phyloP scores from a whole-genome alignment of 1,284 basidiomycete species.

The Blastosporella zonata region DNA sequence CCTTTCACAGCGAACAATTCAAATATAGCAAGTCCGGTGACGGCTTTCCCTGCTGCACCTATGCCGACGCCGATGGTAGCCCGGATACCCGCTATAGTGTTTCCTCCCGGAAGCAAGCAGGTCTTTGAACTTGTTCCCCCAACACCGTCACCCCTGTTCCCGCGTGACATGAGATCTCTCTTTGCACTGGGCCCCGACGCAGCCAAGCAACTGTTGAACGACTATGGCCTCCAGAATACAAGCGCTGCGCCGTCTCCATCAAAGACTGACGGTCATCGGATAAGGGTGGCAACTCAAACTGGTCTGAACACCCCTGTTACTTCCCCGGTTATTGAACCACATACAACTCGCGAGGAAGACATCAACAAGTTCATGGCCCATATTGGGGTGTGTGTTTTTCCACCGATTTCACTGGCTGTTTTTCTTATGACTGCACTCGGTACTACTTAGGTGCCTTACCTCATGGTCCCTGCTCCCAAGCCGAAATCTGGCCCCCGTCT shows the following conservation, averaged over 20 bases:
- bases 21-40: conserved; percentile 25
- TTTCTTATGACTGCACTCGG: background rate
- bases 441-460: conserved; percentile 30
- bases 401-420: background rate
- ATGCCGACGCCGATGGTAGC: conserved; percentile 28
- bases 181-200: conserved; percentile 39
- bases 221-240: conserved; percentile 39
- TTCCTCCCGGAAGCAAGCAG: conserved; percentile 12
- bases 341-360: conserved; percentile 12
- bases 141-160: conserved; percentile 33
- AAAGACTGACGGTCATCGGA: conserved; percentile 4
- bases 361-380: conserved; percentile 18
- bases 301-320: conserved; percentile 10
- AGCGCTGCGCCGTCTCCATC: conserved; percentile 25
- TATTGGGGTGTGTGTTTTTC: conserved; percentile 40
- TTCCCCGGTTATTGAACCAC: conserved; percentile 31
- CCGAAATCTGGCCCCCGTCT: conserved; percentile 16
- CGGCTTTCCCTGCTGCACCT: conserved; percentile 26
- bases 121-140: conserved; percentile 26
- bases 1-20: conserved; percentile 27
- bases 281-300: background rate
- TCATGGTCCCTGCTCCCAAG: conserved; percentile 34
- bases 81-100: conserved; percentile 15
- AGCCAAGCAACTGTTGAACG: conserved; percentile 35
- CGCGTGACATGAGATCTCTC: conserved; percentile 36